These are phyloP conservation scores for Colletotrichum neosansevieriae DNA, from an alignment of 2,329 filamentous ascomycete species.

Conservation along the genomic window DNA sequence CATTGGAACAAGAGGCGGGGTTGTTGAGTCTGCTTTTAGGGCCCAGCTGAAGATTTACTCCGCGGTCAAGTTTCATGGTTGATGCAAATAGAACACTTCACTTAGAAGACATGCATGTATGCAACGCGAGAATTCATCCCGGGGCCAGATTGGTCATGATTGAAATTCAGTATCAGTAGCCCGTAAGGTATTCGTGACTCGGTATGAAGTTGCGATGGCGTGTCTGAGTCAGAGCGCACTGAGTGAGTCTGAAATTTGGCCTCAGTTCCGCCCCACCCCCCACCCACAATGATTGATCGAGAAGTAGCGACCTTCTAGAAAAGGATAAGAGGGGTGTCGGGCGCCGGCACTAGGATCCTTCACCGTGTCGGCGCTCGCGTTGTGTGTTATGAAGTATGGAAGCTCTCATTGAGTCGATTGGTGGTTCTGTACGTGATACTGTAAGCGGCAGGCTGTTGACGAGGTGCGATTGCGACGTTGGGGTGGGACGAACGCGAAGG, in stretches of 20 bases:
- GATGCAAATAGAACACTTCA: background rate
- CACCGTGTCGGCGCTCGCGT: no score
- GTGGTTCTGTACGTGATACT: no score
- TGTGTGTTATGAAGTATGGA: no score
- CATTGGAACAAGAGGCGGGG: constrained; percentile 2
- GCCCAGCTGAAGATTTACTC: no score
- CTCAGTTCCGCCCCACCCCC: background rate
- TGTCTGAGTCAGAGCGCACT: constrained; percentile 17
- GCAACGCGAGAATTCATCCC: constrained; percentile 6
- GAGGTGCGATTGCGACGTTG: no score
- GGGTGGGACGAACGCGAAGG: no score
- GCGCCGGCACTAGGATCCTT: constrained; percentile 14
- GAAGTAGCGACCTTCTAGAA: constrained; percentile 28
- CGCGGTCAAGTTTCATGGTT: no score
- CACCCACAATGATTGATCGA: constrained; percentile 1
- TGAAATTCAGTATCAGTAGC: background rate
- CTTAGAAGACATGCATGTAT: background rate
- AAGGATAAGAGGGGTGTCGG: background rate
- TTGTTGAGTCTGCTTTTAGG: background rate
- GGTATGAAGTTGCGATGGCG: background rate
- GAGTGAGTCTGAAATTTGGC: constrained; percentile 6
- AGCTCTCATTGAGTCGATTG: no score
- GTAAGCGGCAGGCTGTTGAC: no score
- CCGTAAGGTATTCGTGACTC: no score
- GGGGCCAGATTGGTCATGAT: background rate